Base-by-base conservation (phyloP, 495 filamentous ascomycete species). In the Penicillium simplicissimum region DNA sequence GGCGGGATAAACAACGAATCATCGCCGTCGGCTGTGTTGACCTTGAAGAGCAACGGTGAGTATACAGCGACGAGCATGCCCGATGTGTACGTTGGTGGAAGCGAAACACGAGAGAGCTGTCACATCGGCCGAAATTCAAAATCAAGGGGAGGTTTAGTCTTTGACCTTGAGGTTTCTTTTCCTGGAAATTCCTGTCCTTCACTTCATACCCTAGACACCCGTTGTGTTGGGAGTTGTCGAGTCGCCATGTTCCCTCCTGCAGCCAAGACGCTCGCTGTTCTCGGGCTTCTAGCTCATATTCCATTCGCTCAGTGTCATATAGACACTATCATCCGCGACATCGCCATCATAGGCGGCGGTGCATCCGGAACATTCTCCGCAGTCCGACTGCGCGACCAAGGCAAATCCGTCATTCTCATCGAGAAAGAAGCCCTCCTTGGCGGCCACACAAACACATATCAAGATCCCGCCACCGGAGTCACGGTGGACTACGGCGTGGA, bases 301-400 rank as follows among this genome's bases (percentile, higher is more conserved):
- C 42, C 62, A 8, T 52, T 54, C 19, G 40, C 25, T 4, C 31
- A 35, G 1, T 54, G 57, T n/a, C 19, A 45, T 7, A 19, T 38
- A 3, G 47, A 55, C 7, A 54, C 43, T 11, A 52, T 68, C 33
- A 21, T 40, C 14, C 63, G 63, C 8, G 82, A 85, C 71, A 70
- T 85, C 33, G 74, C 68, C 15, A 77, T 85, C 42, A 73, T 84
- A 28, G 81, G 83, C 0, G 82, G 81, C 23, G 83, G 83, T 9
- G 68, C 81, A 21, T 59, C 73, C 2, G 83, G 83, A 4, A 78
- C 76, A 1, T 83, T 79, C 60, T 65, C 78, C 0, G 78, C 81
- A 0, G 61, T 84, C 33, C 57, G 68, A n/a, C 71, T 85, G 0
- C 61, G 59, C 7, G 74, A 82, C 53, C 48, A 68, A 52, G 68